These are phyloP conservation scores for Plectosphaerella sp. DNA, from an alignment of 2,329 filamentous ascomycete species.

Conservation along the genomic window DNA sequence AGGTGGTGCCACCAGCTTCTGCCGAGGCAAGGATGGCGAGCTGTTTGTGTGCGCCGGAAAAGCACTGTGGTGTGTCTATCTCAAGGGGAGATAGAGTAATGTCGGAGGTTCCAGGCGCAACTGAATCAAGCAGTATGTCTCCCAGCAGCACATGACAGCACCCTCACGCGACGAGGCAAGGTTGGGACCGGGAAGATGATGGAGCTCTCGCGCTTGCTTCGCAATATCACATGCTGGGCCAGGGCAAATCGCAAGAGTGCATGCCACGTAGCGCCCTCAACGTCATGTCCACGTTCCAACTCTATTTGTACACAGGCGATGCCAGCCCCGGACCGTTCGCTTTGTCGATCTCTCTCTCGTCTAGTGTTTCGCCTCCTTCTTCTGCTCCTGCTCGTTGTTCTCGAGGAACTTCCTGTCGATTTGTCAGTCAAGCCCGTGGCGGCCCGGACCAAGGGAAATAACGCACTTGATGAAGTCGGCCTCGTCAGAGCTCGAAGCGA, in stretches of 20 bases:
- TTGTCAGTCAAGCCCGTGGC: slow-evolving; percentile 12
- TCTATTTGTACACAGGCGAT: slow-evolving; percentile 21
- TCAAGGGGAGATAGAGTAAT: too few species aligned
- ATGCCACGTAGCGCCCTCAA: not conserved
- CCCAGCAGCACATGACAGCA: too few species aligned
- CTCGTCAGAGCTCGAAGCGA: slow-evolving; percentile 58
- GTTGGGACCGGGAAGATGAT: too few species aligned
- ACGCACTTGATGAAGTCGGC: slow-evolving; percentile 62
- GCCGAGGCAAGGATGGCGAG: slow-evolving; percentile 34
- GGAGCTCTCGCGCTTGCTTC: too few species aligned
- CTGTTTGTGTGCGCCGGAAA: slow-evolving; percentile 44
- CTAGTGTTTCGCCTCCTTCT: slow-evolving; percentile 38
- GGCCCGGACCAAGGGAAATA: not conserved
- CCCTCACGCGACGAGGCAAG: too few species aligned
- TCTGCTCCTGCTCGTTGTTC: slow-evolving; percentile 34
- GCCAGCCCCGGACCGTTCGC: slow-evolving; percentile 4
- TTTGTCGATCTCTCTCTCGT: slow-evolving; percentile 7
- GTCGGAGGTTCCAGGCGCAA: too few species aligned
- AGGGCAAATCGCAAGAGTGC: too few species aligned
- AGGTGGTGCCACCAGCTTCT: slow-evolving; percentile 39
- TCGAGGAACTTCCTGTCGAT: slow-evolving; percentile 41
- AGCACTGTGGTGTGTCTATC: slow-evolving; percentile 33
- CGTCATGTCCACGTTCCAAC: not conserved
- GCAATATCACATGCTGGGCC: too few species aligned
- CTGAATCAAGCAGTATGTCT: too few species aligned